Percentiles rank a stretch among this genome's conserved stretches.
Evolutionary conservation across 2,329 filamentous ascomycete genomes (phyloP).

Genomic region (Aspergillus eucalypticola): DNA sequence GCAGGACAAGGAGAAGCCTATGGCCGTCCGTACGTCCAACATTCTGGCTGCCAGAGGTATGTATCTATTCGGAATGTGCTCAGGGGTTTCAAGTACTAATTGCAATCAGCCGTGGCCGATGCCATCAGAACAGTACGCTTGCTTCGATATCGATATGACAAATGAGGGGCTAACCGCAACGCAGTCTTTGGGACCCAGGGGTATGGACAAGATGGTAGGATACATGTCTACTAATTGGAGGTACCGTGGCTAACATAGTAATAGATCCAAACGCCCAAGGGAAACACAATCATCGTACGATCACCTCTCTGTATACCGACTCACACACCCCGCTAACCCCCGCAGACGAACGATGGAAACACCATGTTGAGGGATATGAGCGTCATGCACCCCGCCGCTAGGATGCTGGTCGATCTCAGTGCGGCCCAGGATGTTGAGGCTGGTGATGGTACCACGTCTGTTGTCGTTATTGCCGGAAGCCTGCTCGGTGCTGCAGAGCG

Average conservation of each 20-base stretch:
- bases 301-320: conserved; percentile 16
- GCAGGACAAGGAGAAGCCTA: conserved; percentile 93
- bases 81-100: conserved; percentile 26
- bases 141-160: conserved; percentile 10
- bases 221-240: neutral
- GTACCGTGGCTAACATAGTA: conserved; percentile 25
- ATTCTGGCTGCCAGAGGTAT: conserved; percentile 94
- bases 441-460: conserved; percentile 95
- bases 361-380: conserved; percentile 99
- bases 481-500: conserved; percentile 90
- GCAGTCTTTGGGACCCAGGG: conserved; percentile 84
- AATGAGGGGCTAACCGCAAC: conserved; percentile 43
- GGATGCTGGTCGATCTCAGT: conserved; percentile 97
- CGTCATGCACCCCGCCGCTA: conserved; percentile 98
- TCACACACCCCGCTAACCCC: conserved; percentile 30
- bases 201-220: conserved; percentile 93
- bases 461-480: conserved; percentile 96
- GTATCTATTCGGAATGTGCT: conserved; percentile 21
- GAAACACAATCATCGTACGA: conserved; percentile 84
- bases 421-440: conserved; percentile 98
- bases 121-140: conserved; percentile 78
- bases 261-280: conserved; percentile 87
- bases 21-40: conserved; percentile 93
- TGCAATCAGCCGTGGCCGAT: conserved; percentile 80
- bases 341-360: conserved; percentile 90